A percentile compares a stretch with the other conserved stretches of the same genome.
Conservation (phyloP, 2,329 filamentous ascomycete genomes). For the Cordyceps javanica region DNA sequence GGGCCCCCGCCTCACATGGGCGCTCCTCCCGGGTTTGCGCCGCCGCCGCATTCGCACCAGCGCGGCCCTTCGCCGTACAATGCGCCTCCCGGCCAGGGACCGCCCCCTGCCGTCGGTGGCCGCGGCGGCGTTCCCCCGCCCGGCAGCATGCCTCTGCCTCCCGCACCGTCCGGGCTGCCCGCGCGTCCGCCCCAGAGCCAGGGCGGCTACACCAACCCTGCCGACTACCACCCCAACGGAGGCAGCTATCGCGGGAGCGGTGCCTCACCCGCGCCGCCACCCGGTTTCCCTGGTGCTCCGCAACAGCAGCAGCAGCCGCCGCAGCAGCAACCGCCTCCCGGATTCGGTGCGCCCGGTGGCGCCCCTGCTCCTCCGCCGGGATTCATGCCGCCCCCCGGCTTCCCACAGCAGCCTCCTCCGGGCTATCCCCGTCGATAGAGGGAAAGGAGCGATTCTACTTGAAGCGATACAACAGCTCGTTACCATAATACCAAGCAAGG, state of each 20-base stretch:
- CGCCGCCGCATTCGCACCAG: slow-evolving; percentile 22
- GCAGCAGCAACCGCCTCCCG: slow-evolving; percentile 30
- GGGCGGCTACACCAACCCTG: slow-evolving; percentile 38
- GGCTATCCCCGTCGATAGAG: slow-evolving; percentile 32
- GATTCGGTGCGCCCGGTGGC: slow-evolving; percentile 28
- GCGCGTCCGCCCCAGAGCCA: slow-evolving; percentile 44
- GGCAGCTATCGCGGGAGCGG: slow-evolving; percentile 35
- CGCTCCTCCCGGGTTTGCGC: slow-evolving; percentile 28
- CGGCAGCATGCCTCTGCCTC: slow-evolving; percentile 33
- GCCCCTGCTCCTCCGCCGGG: slow-evolving; percentile 35
- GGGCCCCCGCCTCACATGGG: slow-evolving; percentile 17
- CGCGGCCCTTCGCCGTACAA: slow-evolving; percentile 30
- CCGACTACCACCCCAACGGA: slow-evolving; percentile 38
- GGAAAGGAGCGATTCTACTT: not conserved
- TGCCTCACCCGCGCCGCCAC: slow-evolving; percentile 31
- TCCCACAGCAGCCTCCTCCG: slow-evolving; percentile 36
- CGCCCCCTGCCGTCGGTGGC: slow-evolving; percentile 20
- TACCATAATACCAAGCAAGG: not conserved
- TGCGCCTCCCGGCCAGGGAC: slow-evolving; percentile 17
- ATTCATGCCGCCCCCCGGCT: slow-evolving; percentile 36
- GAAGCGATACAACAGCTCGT: not conserved
- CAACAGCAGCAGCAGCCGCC: slow-evolving; percentile 21
- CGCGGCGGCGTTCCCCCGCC: slow-evolving; percentile 20
- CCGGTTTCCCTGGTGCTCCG: slow-evolving; percentile 28
- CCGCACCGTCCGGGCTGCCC: slow-evolving; percentile 44